Evolutionary conservation across 768 basidiomycete genomes (phyloP).

Genomic region (Albatrellus ellisii): DNA sequence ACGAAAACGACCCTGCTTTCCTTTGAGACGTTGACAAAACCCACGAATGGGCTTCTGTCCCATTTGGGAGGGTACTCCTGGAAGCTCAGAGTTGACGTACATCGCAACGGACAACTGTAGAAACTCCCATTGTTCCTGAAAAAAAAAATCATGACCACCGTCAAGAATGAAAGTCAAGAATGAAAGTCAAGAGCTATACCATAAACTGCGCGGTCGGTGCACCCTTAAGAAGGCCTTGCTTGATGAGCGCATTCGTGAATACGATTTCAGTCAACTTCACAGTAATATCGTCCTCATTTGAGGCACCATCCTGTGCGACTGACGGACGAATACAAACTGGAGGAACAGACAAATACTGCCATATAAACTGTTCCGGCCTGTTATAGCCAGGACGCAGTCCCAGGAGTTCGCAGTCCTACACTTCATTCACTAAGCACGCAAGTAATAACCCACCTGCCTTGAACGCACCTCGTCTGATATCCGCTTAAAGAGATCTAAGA

Average conservation of each 20-base stretch:
- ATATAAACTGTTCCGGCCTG: slow-evolving; percentile 92
- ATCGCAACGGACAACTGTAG: slow-evolving; percentile 89
- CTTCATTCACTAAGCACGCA: no score
- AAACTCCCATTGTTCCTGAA: slow-evolving; percentile 96
- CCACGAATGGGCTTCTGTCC: slow-evolving; percentile 94
- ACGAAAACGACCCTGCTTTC: slow-evolving; percentile 97
- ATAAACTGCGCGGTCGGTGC: slow-evolving; percentile 82
- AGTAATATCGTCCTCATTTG: slow-evolving; percentile 96
- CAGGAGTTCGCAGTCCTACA: slow-evolving; percentile 86
- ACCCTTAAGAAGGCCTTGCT: slow-evolving; percentile 80
- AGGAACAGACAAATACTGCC: slow-evolving; percentile 98
- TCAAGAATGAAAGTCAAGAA: slow-evolving; percentile 5
- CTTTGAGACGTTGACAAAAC: slow-evolving; percentile 95
- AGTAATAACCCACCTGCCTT: no score
- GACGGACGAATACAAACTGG: slow-evolving; percentile 96
- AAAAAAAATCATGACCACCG: not conserved
- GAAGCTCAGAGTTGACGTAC: slow-evolving; percentile 96
- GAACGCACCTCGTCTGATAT: slow-evolving; percentile 76
- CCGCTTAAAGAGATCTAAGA: slow-evolving; percentile 80
- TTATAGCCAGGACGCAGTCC: slow-evolving; percentile 83
- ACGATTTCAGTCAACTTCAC: slow-evolving; percentile 97
- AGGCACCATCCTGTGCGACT: slow-evolving; percentile 94
- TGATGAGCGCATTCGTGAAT: slow-evolving; percentile 85
- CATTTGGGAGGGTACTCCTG: slow-evolving; percentile 78
- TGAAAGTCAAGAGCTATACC: slow-evolving; percentile 35